Base-by-base conservation (phyloP, 2,329 filamentous ascomycete genomes). In the Cryphonectria nitschkei region DNA sequence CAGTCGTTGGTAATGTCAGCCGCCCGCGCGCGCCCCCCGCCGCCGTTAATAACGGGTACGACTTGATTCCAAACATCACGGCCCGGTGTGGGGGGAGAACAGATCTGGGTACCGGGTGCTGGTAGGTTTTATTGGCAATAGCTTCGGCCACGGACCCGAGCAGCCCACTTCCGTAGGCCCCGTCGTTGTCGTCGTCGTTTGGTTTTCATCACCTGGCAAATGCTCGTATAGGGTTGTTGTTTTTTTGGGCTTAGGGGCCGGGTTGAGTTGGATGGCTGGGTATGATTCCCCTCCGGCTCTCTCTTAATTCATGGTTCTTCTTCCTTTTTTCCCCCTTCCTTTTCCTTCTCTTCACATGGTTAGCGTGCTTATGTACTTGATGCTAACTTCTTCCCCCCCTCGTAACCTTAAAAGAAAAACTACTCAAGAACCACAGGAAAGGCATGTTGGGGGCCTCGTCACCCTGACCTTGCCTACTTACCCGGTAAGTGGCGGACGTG, bases 41-140 rank as follows among this genome's bases (percentile, higher is more conserved):
- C 46, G 43, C 46, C 22, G 46, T n/a, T 19, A 7, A 7, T n/a
- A 50, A 50, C 22, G 46, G 7, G 22, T 19, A 9, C 22, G 46
- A n/a, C 46, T n/a, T 50, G 46, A 50, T 50, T 50, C 46, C 46
- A 50, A n/a, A 32, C 13, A 58, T 32, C 26, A 32, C 54, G 26
- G 26, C 5, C 54, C 29, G 54, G 54, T 34, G 29, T 26, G 26
- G 26, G 54, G 46, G 46, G 46, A 50, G 8, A 50, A 50, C 2
- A 26, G 26, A 26, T n/a, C 19, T 8, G 7, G 14, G 14, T 6
- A 32, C 26, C 26, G 26, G 13, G 54, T 58, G n/a, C 29, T 32
- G 29, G 26, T 4, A 32, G 2, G 26, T 26, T 26, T 58, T 61
- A 61, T 61, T 61, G 58, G 58, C 58, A 61, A 61, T 61, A 61